Percentiles rank a stretch among this genome's conserved stretches.
phyloP scores from a whole-genome alignment of 495 filamentous ascomycete species.

The Penicillium dipodomyicola region DNA sequence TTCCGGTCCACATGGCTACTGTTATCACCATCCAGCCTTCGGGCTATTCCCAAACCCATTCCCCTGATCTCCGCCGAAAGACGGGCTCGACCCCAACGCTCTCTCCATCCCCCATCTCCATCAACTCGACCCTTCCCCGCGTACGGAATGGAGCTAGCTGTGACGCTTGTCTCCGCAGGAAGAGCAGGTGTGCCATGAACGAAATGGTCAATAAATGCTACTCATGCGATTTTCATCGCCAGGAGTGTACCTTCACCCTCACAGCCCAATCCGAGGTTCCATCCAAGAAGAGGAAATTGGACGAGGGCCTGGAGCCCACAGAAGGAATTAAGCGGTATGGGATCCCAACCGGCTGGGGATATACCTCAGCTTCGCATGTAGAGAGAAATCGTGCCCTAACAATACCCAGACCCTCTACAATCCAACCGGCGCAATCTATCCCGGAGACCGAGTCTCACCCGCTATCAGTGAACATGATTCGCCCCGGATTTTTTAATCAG shows the following conservation, averaged over 20 bases:
- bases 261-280: conserved; percentile 51
- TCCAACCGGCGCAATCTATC: conserved; percentile 14
- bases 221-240: conserved; percentile 53
- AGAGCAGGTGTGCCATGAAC: conserved; percentile 88
- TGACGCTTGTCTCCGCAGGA: conserved; percentile 80
- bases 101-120: conserved; percentile 31
- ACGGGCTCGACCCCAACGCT: conserved; percentile 28
- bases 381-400: conserved; percentile 6
- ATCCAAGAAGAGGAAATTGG: conserved; percentile 69
- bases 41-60: conserved; percentile 29
- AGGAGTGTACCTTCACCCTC: conserved; percentile 52
- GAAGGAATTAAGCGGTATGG: conserved; percentile 47
- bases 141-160: conserved; percentile 55
- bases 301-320: conserved; percentile 34
- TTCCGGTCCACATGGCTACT: conserved; percentile 32
- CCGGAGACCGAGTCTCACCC: conserved; percentile 31
- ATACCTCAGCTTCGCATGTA: not conserved
- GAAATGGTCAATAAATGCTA: conserved; percentile 52
- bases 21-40: conserved; percentile 49
- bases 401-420: conserved; percentile 25
- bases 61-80: conserved; percentile 32
- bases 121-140: conserved; percentile 30
- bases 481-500: conserved; percentile 44
- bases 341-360: not conserved
- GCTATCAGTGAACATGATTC: conserved; percentile 31